Base-by-base conservation (phyloP, 495 filamentous ascomycete genomes). In the Neurospora tetraspora region DNA sequence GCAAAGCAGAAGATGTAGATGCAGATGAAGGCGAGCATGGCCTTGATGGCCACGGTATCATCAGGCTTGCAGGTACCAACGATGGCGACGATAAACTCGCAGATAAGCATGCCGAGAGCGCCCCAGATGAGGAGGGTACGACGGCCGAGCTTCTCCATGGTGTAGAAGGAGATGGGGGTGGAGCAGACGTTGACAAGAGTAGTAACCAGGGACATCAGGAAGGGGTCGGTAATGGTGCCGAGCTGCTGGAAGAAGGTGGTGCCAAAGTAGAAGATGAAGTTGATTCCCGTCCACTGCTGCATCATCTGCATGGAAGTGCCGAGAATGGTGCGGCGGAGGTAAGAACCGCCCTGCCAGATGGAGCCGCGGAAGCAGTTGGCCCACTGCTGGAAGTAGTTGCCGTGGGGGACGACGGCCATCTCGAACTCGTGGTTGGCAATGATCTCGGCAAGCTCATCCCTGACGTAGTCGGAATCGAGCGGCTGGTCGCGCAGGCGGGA, bases 261-360 rank as follows among this genome's bases (percentile, higher is more conserved):
- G 65, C 90, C 90, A 77, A 91, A 95, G 86, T 94, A 96, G 87
- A 96, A 95, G 83, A 96, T 89, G 83, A 95, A 95, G 86, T 96
- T 95, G 82, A 93, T 88, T 81, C 78, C 78, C 12, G 77, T 80
- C 73, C 74, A 86, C 85, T 94, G 91, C 82, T 92, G 90, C 83
- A 91, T 88, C 86, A 91, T 90, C 81, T 93, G 91, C 69, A 93
- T 80, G 18, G 87, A 87, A 40, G 88, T 90, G 80, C 92, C 92
- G 53, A 94, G 84, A 70, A 93, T 83, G 7, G 91, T 92, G 68
- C 91, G 90, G 74, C 92, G 90, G 31, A 92, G 85, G 78, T 93
- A 82, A 76, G 79, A 80, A 74, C 75, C 81, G 73, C 74, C 39
- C 77, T 88, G 86, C 45, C 76, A 86, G 71, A 92, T 77, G 36